Evolutionary conservation across 139 green algal species (phyloP).

Genomic region (Auxenochlorella pyrenoidosa): DNA sequence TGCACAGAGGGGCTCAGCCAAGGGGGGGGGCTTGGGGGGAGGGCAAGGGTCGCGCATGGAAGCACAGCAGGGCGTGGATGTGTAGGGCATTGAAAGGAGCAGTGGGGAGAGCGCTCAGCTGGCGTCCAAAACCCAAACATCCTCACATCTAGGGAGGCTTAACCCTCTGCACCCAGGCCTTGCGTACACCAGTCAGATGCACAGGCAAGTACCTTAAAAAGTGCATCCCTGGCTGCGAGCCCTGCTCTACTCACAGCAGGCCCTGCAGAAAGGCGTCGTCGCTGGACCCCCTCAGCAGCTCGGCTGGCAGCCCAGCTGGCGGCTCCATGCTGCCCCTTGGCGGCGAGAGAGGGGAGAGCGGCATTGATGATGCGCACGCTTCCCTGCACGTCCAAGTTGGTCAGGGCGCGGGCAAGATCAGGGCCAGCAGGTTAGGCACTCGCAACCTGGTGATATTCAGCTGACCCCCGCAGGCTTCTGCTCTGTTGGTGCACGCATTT

Average conservation of each 20-base stretch:
- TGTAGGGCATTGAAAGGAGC: not conserved
- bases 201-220: too few species aligned
- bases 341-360: not conserved
- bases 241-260: constrained; percentile 1
- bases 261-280: constrained; percentile 5
- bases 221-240: not conserved
- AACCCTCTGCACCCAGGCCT: too few species aligned
- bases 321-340: not conserved
- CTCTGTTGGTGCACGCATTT: too few species aligned
- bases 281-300: constrained; percentile 9
- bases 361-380: not conserved
- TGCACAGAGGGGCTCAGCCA: not conserved
- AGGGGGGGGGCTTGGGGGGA: not conserved
- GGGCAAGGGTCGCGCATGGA: too few species aligned
- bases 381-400: not conserved
- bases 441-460: too few species aligned
- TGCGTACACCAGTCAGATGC: too few species aligned
- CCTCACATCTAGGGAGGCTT: too few species aligned
- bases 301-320: not conserved
- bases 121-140: too few species aligned
- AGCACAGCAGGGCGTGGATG: not conserved
- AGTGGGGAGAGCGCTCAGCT: not conserved
- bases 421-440: too few species aligned
- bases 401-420: too few species aligned
- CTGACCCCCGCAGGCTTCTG: too few species aligned